Evolutionary conservation across 208 protist species (phyloP), one percentile per base, ranked within the genome.

Genomic region (Leishmania aethiopica): DNA sequence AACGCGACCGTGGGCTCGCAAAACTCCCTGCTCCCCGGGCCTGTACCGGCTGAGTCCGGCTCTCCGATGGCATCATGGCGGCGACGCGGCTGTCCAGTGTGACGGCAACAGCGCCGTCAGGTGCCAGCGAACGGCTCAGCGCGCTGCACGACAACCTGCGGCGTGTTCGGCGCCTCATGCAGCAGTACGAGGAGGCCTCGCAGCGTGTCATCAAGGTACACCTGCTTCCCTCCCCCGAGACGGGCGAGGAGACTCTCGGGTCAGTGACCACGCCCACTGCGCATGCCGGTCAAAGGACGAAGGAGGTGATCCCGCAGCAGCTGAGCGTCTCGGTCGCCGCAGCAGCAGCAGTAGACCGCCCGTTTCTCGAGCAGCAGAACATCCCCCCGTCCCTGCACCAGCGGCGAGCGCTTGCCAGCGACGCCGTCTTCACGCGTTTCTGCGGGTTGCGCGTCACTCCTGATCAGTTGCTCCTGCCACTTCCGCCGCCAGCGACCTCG

Each of bases 121-220:
- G 64, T 6, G 60, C 64, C 60, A 80, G 62, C 42, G 80, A 83
- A 42, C 84, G 84, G 4, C 79, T 84, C 10, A 49, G 59, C 2
- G 55, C 67, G 32, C 77, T 88, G 73, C 73, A 83, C 53, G 84
- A 84, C 19, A 75, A 78, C 77, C 72, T 83, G 45, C 75, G 72
- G 1, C 80, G 76, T 40, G 80, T 86, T 59, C 78, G 81, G 32
- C 78, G 45, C 40, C 79, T 90, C 28, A 78, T 90, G 80, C 75
- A 88, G 37, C 76, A 84, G 51, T 90, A 88, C 85, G 85, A 88
- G 42, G 62, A 74, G 51, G 70, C 78, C 28, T 83, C 69, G 55
- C 80, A 88, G 78, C 79, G 74, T 15, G 78, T 79, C n/a, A 75
- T 88, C 22, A 55, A 75, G 64, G 66, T 88, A 78, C 69, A 81